A percentile compares a stretch with the other conserved stretches of the same genome.
Evolutionary conservation across 129 eudicot species (phyloP).

Genomic region (Smallanthus sonchifolius): DNA sequence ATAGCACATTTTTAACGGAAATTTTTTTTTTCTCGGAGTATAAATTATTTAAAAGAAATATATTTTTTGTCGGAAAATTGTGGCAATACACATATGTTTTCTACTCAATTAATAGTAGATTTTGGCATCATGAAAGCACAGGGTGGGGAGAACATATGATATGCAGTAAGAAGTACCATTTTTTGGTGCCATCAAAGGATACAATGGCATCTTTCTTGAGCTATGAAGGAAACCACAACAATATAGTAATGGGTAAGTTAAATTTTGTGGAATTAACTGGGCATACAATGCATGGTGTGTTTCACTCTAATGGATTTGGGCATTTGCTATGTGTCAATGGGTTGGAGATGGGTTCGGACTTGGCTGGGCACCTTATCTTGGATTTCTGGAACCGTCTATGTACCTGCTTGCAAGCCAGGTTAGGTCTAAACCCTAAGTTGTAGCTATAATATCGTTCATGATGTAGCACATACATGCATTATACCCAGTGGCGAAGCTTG

Average conservation of each 20-base stretch:
- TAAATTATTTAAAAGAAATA: too few relatives aligned
- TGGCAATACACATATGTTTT: too few relatives aligned
- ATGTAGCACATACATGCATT: too few relatives aligned
- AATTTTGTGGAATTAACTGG: constrained; percentile 71
- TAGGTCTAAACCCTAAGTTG: neutral
- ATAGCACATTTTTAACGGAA: too few relatives aligned
- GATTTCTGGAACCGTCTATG: constrained; percentile 94
- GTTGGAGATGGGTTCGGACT: constrained; percentile 69
- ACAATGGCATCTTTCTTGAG: constrained; percentile 54
- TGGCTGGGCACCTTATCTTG: constrained; percentile 78
- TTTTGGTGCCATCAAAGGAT: constrained; percentile 86
- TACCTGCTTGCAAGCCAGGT: constrained; percentile 75
- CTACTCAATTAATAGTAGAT: neutral
- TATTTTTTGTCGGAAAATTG: too few relatives aligned
- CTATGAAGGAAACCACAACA: constrained; percentile 37
- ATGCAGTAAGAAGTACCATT: constrained; percentile 91
- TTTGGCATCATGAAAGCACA: constrained; percentile 31
- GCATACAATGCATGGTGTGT: constrained; percentile 88
- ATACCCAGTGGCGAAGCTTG: too few relatives aligned
- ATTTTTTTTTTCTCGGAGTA: too few relatives aligned
- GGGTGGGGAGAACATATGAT: constrained; percentile 99
- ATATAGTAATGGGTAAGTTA: constrained; percentile 49
- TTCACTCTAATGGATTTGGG: constrained; percentile 98
- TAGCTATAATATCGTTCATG: neutral
- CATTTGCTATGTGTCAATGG: constrained; percentile 97